Percentiles rank a stretch among this genome's conserved stretches.
These are phyloP conservation scores for Candida morakotiae DNA, from an alignment of 805 yeast species.

Conservation along the genomic window DNA sequence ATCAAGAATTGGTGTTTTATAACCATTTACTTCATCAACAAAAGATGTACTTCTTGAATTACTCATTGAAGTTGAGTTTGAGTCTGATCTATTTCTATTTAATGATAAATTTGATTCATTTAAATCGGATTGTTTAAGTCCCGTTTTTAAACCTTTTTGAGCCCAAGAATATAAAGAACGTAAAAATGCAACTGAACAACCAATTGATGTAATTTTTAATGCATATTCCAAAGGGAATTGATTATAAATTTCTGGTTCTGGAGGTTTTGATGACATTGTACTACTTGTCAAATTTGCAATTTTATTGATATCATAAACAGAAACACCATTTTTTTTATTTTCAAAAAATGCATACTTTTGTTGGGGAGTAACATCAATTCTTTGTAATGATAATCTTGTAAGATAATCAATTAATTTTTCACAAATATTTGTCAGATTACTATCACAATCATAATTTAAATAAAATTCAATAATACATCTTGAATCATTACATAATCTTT, in stretches of 20 bases:
- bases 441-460: conserved; percentile 92
- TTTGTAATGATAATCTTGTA: conserved; percentile 63
- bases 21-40: conserved; percentile 9
- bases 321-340: conserved; percentile 48
- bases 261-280: conserved; percentile 51
- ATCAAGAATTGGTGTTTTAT: conserved; percentile 2
- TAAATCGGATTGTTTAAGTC: conserved; percentile 2
- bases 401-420: conserved; percentile 79
- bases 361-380: conserved; percentile 66
- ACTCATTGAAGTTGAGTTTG: conserved; percentile 20
- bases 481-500: conserved; percentile 82
- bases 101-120: conserved; percentile 13
- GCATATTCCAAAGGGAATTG: conserved; percentile 77
- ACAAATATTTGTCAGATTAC: conserved; percentile 74
- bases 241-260: conserved; percentile 51
- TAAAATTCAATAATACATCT: conserved; percentile 88
- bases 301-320: conserved; percentile 69
- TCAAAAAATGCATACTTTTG: conserved; percentile 52
- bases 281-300: conserved; percentile 75
- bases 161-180: conserved; percentile 85
- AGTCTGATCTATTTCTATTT: conserved; percentile 25
- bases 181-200: conserved; percentile 76
- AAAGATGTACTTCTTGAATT: conserved; percentile 24
- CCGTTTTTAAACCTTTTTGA: conserved; percentile 45
- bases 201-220: conserved; percentile 75